Conservation (phyloP, 306 rosid species). For the Alnus rubra region DNA sequence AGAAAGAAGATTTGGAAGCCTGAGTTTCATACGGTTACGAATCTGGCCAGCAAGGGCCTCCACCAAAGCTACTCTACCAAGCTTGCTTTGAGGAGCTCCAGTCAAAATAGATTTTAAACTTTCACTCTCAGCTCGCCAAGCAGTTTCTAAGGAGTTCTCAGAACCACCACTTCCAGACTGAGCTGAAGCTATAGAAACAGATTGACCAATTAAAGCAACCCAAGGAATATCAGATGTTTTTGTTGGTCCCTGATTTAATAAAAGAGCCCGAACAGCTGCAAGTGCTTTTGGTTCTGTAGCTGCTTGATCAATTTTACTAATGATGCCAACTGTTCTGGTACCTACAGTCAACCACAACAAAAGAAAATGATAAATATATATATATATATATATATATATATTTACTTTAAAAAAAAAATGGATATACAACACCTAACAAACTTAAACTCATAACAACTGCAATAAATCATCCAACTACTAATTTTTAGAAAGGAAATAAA, state of each 20-base stretch:
- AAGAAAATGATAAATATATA: neutral
- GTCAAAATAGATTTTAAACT: conserved; percentile 86
- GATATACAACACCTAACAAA: no score
- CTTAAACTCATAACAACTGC: no score
- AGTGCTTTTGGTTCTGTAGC: conserved; percentile 82
- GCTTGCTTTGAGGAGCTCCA: conserved; percentile 94
- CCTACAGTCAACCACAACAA: conserved; percentile 41
- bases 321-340: conserved; percentile 85
- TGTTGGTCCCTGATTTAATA: conserved; percentile 87
- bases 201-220: conserved; percentile 96
- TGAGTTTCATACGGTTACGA: conserved; percentile 84
- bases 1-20: conserved; percentile 87
- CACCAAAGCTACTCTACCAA: conserved; percentile 92
- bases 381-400: no score
- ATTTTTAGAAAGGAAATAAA: no score
- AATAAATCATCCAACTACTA: no score
- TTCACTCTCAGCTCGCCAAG: conserved; percentile 97
- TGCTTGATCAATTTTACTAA: conserved; percentile 96
- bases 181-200: conserved; percentile 87
- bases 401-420: no score
- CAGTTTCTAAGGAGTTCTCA: conserved; percentile 91
- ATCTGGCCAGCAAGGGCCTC: conserved; percentile 88
- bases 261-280: conserved; percentile 92
- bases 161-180: conserved; percentile 92
- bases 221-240: conserved; percentile 86